These are phyloP conservation scores for Phytopythium montanum DNA, from an alignment of 352 stramenopile genomes.

Conservation along the genomic window DNA sequence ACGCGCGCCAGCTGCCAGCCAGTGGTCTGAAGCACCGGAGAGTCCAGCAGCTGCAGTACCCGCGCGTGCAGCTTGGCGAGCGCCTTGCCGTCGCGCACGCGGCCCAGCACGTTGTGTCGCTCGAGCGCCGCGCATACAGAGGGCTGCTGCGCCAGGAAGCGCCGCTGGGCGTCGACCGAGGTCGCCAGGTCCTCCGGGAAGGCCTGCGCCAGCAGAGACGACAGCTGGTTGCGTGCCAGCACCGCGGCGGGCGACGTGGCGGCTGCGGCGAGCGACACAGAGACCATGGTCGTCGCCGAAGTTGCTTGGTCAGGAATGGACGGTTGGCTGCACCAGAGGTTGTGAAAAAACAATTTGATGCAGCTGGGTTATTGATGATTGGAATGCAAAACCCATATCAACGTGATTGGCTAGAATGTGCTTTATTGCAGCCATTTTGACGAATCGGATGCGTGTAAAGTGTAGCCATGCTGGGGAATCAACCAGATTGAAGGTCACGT, in stretches of 20 bases:
- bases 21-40: constrained; percentile 29
- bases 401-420: neutral
- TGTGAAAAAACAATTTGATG: neutral
- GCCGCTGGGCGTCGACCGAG: constrained; percentile 28
- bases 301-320: neutral
- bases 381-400: too few relatives aligned
- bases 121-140: constrained; percentile 43
- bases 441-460: neutral
- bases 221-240: constrained; percentile 77
- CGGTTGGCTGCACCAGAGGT: neutral
- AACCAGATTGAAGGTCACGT: too few relatives aligned
- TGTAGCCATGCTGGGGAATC: neutral
- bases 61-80: constrained; percentile 68
- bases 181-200: constrained; percentile 54
- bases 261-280: constrained; percentile 4
- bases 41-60: constrained; percentile 59
- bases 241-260: constrained; percentile 18
- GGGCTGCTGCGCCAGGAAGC: constrained; percentile 48
- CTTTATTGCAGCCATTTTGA: neutral
- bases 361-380: too few relatives aligned
- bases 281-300: neutral
- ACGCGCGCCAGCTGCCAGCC: constrained; percentile 62
- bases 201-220: constrained; percentile 65
- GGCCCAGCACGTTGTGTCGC: constrained; percentile 72
- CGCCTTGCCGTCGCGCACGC: constrained; percentile 71